phyloP scores from a whole-genome alignment of 805 yeast species.

The Starmerella cellae region DNA sequence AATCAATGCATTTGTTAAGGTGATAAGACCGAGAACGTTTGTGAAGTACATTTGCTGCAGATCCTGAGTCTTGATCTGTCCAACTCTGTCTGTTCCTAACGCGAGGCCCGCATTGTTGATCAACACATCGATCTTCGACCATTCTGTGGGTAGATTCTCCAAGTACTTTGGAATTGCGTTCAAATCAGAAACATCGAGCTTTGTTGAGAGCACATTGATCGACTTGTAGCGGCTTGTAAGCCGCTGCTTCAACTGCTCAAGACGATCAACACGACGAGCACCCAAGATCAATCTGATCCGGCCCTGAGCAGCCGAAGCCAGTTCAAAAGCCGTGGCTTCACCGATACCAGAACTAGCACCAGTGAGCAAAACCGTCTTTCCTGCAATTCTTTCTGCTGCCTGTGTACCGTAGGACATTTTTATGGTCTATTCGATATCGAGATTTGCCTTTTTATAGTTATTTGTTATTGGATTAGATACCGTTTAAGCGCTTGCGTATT shows the following conservation, averaged over 20 bases:
- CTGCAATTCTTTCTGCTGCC: constrained; percentile 70
- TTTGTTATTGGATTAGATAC: neutral
- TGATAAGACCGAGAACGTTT: constrained; percentile 75
- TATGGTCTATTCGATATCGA: too few relatives aligned
- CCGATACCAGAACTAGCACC: constrained; percentile 98
- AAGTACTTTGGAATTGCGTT: constrained; percentile 43
- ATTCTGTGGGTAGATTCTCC: constrained; percentile 38
- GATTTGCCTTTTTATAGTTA: neutral
- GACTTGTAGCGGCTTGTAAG: constrained; percentile 37
- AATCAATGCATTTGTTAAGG: constrained; percentile 67
- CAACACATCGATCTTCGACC: constrained; percentile 46
- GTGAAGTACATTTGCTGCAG: constrained; percentile 68
- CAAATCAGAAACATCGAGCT: constrained; percentile 46
- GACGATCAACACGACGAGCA: constrained; percentile 61
- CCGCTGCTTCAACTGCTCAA: constrained; percentile 37
- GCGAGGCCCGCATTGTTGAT: constrained; percentile 58
- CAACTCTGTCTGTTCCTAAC: constrained; percentile 63
- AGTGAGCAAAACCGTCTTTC: constrained; percentile 72
- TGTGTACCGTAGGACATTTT: constrained; percentile 42
- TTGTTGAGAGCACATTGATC: constrained; percentile 34
- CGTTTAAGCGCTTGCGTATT: too few relatives aligned
- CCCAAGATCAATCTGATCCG: constrained; percentile 55
- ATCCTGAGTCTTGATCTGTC: constrained; percentile 50
- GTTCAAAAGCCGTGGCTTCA: constrained; percentile 75
- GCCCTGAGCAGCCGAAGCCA: constrained; percentile 66